Evolutionary conservation across 805 yeast species (phyloP).

Genomic region (Ogataea neopini): DNA sequence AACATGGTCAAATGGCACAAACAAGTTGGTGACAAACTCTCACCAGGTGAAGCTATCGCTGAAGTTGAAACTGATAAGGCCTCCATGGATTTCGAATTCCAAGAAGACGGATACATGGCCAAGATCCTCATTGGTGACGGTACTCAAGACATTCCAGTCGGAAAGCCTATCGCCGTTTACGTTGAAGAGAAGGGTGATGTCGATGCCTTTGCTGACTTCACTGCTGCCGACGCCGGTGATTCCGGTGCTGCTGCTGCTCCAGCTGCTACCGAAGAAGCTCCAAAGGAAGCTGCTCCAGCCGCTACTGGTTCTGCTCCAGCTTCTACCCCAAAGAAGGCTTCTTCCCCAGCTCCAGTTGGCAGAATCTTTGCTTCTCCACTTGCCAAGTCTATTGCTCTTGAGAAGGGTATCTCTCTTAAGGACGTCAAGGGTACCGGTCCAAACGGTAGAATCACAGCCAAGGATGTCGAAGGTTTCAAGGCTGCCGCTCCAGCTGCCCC

Average conservation of each 20-base stretch:
- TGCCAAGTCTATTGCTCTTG: constrained; percentile 91
- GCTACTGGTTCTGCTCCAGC: constrained; percentile 33
- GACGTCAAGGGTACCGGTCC: constrained; percentile 92
- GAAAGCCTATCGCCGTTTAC: constrained; percentile 94
- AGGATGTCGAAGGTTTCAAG: constrained; percentile 72
- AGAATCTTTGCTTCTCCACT: constrained; percentile 93
- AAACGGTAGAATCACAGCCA: constrained; percentile 87
- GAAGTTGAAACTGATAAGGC: constrained; percentile 99
- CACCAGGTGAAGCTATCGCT: constrained; percentile 93
- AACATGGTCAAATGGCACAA: constrained; percentile 88
- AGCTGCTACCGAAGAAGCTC: constrained; percentile 23
- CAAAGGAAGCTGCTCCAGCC: constrained; percentile 31
- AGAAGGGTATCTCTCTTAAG: constrained; percentile 85
- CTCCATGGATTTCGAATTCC: constrained; percentile 96
- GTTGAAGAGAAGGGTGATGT: constrained; percentile 87
- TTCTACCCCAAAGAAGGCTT: constrained; percentile 10
- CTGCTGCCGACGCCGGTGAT: constrained; percentile 76
- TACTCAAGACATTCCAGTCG: constrained; percentile 87
- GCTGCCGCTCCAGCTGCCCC: constrained; percentile 47
- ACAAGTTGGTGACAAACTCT: constrained; percentile 80
- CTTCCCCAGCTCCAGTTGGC: constrained; percentile 38
- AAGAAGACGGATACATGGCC: constrained; percentile 92
- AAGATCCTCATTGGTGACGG: constrained; percentile 84
- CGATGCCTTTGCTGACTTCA: constrained; percentile 82
- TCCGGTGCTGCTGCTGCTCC: constrained; percentile 39